Evolutionary conservation across 352 stramenopile genomes (phyloP), one percentile per base, ranked within the genome.

Genomic region (Globisporangium radiosum): DNA sequence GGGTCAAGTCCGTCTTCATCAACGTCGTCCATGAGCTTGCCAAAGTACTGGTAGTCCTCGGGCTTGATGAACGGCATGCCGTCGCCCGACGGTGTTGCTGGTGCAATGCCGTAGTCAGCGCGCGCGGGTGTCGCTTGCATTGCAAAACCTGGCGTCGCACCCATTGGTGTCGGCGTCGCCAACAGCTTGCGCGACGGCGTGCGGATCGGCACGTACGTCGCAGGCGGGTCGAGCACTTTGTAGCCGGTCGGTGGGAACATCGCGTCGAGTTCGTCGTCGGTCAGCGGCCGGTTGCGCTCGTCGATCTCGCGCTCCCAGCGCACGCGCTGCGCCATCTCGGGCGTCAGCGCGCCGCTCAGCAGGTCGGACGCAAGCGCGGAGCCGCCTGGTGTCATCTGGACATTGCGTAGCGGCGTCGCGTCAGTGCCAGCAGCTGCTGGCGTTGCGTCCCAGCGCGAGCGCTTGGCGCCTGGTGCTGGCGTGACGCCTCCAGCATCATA

Each of bases 1-100:
- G 97, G 86, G 60, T 93, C 83, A 9, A 95, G 61, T 0, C 75
- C 70, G 47, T 96, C 86, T 62, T 97, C 88, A 13, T 94, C 89
- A 7, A 92, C 80, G 36, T 94, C 84, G 39, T 98, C 93, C 89
- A 98, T 97, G 1, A 99, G 73, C 49, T 97, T 92, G 1, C 94
- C 92, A 79, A 99, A 99, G 69, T 98, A 99, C 66, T 99, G 96
- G 67, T 98, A 98, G 72, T 99, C 96, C 68, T 99, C 97, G 1
- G 97, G 95, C 81, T 98, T 99, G 64, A 99, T 99, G 75, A 97
- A 97, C 0, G 97, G 97, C 56, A 99, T 88, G 25, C 88, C 87
- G 64, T 92, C 83, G 1, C 80, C 75, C 3, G 78, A 85, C 7
- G 84, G 83, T 0, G 73, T 95, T 44, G 71, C 75, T n/a, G 79